Percentiles rank a stretch among this genome's conserved stretches.
Conservation (phyloP, 106 monocot species). For the Dendrobium officinale region DNA sequence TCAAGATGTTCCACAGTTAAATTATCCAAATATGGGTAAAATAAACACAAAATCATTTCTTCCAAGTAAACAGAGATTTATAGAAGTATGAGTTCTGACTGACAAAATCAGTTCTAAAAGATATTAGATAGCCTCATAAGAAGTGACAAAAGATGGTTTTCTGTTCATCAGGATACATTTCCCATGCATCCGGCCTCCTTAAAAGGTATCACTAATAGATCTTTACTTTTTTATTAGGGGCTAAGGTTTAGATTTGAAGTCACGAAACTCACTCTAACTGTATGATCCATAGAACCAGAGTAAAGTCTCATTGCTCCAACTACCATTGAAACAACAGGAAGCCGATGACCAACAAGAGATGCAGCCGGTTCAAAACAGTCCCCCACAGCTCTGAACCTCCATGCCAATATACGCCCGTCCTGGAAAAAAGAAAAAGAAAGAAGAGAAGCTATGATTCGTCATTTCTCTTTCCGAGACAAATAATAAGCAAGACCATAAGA, state of each 20-base stretch:
- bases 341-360: slow-evolving; percentile 65
- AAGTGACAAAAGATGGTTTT: neutral
- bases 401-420: slow-evolving; percentile 80
- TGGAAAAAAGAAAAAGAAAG: slow-evolving; percentile 15
- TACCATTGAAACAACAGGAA: slow-evolving; percentile 65
- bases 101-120: neutral
- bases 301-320: slow-evolving; percentile 65
- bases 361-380: slow-evolving; percentile 84
- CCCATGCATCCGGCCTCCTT: neutral
- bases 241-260: neutral
- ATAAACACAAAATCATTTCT: neutral
- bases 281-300: slow-evolving; percentile 82
- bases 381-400: slow-evolving; percentile 45
- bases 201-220: neutral
- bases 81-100: too few species aligned
- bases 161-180: neutral
- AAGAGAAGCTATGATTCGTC: neutral
- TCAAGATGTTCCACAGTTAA: neutral
- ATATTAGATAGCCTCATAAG: neutral
- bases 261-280: slow-evolving; percentile 51
- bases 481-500: neutral
- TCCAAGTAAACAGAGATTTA: neutral
- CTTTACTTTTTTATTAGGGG: neutral
- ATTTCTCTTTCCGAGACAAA: neutral
- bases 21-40: neutral